Conservation (phyloP, 208 protist species). For the Leishmania braziliensis region DNA sequence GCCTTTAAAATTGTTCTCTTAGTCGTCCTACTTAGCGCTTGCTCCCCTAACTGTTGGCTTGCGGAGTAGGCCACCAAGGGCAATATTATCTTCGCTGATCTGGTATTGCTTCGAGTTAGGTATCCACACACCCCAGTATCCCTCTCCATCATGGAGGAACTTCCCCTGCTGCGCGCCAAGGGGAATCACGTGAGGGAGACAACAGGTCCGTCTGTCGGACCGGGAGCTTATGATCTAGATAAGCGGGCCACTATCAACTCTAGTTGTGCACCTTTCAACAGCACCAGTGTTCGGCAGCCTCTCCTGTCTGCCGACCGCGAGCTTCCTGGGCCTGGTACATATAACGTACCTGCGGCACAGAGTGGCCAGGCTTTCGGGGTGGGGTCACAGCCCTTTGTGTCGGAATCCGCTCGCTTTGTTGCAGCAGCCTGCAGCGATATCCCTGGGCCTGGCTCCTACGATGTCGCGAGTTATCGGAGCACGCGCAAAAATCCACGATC, state of each 20-base stretch:
- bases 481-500: slow-evolving; percentile 33
- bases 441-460: slow-evolving; percentile 77
- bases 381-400: slow-evolving; percentile 67
- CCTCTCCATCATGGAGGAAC: slow-evolving; percentile 57
- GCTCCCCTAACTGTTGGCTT: background rate
- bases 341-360: slow-evolving; percentile 27
- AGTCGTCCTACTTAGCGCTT: background rate
- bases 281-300: slow-evolving; percentile 50
- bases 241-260: slow-evolving; percentile 27
- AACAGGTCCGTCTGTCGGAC: slow-evolving; percentile 68
- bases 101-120: background rate
- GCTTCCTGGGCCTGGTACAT: slow-evolving; percentile 69
- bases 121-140: background rate
- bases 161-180: slow-evolving; percentile 80
- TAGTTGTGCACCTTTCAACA: slow-evolving; percentile 76
- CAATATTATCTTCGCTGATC: background rate
- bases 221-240: slow-evolving; percentile 73
- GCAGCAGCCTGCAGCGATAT: slow-evolving; percentile 21
- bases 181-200: slow-evolving; percentile 32
- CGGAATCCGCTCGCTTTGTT: slow-evolving; percentile 58
- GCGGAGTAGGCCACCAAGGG: background rate
- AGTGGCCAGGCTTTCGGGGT: slow-evolving; percentile 27
- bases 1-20: background rate
- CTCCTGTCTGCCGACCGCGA: slow-evolving; percentile 26
- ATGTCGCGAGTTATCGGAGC: slow-evolving; percentile 30